Evolutionary conservation across 2,329 filamentous ascomycete genomes (phyloP), one percentile per base, ranked within the genome.

Genomic region (Xylariaceae sp.): DNA sequence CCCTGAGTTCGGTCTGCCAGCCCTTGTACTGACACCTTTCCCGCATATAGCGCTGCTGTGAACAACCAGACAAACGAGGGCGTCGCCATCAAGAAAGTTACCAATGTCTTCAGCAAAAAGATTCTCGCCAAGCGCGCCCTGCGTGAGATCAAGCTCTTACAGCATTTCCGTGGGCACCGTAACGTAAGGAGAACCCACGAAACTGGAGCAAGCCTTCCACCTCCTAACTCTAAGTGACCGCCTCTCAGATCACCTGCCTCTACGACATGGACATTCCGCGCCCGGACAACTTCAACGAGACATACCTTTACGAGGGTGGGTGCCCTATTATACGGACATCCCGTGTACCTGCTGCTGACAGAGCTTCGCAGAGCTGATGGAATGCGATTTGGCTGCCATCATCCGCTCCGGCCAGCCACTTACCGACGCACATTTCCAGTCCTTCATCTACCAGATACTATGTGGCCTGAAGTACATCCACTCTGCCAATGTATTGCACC

Each of bases 101-200:
- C 92, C 71, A 98, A 98, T 85, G 90, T 98, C 57, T 98, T 98
- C 69, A 96, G 88, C 77, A 98, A 98, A 73, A 97, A 97, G 80
- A 98, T 98, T 55, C 76, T 98, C 52, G 92, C 92, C 57, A 98
- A 98, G 81, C 86, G 92, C 60, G 92, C 92, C 34, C 68, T 98
- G 73, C 82, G 92, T 65, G 92, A 98, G 71, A 97, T 98, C 69
- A 98, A 97, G 78, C 78, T 98, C 54, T 75, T 98, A 50, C 90
- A 97, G 71, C 92, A 98, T 68, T 98, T 98, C 71, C 79, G 92
- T 57, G 86, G 86, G 37, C 85, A 90, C 59, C 82, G 86, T 58
- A 90, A 90, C 64, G 83, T 88, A 70, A 67, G 79, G 1, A 11
- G 19, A 29, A 17, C 38, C 26, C 18, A 7, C 9, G 7, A 24